Conservation (phyloP, 2,329 filamentous ascomycete genomes). For the Fusarium sp. region DNA sequence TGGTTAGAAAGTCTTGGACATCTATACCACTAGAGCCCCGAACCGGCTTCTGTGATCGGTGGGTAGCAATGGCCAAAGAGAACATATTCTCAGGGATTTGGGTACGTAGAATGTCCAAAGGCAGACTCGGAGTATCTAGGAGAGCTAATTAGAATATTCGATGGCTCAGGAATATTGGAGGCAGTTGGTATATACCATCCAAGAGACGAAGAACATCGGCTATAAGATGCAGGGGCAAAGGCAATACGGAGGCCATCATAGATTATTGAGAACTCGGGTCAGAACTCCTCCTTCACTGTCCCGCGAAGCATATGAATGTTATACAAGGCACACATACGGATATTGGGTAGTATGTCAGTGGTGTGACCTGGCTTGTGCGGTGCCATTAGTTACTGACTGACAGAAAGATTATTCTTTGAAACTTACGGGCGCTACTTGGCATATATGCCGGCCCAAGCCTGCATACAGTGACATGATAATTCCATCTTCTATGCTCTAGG, state of each 20-base stretch:
- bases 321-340: conserved; percentile 1
- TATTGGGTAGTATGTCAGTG: not conserved
- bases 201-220: conserved; percentile 38
- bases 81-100: conserved; percentile 33
- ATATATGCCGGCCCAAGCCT: not conserved
- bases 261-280: not conserved
- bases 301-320: too few relatives aligned
- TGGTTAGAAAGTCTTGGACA: conserved; percentile 22
- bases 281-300: too few relatives aligned
- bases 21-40: conserved; percentile 12
- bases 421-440: not conserved
- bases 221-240: conserved; percentile 39
- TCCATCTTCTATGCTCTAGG: not conserved
- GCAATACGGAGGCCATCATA: conserved; percentile 36
- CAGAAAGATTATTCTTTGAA: not conserved
- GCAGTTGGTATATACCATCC: too few relatives aligned
- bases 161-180: conserved; percentile 34
- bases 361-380: conserved; percentile 31
- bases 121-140: conserved; percentile 34
- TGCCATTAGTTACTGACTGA: conserved; percentile 10
- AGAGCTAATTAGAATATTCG: conserved; percentile 39
- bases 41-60: conserved; percentile 26
- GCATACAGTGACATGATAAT: conserved; percentile 17
- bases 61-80: conserved; percentile 29
- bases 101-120: conserved; percentile 32